A percentile compares a stretch with the other conserved stretches of the same genome.
Conservation (phyloP, 1,139 yeast genomes). For the Yamadazyma jaroonii region DNA sequence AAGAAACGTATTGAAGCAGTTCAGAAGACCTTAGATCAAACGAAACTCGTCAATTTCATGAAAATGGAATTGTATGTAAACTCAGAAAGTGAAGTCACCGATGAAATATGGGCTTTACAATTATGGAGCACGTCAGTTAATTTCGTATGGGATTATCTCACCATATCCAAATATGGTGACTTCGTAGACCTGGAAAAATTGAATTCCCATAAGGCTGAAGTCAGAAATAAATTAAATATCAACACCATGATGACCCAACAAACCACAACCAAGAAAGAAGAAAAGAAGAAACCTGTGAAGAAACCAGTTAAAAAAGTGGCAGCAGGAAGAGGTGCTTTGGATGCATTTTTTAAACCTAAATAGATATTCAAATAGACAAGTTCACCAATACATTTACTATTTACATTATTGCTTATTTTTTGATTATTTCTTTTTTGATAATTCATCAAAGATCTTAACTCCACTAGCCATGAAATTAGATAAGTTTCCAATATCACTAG, state of each 20-base stretch:
- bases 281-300: conserved; percentile 15
- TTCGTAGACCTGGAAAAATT: conserved; percentile 23
- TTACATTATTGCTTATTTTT: neutral
- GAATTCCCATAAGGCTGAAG: conserved; percentile 24
- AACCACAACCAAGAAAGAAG: conserved; percentile 16
- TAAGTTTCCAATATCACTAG: conserved; percentile 73
- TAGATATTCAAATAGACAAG: neutral
- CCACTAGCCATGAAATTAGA: conserved; percentile 78
- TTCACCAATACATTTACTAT: conserved; percentile 1
- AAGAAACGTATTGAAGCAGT: conserved; percentile 22
- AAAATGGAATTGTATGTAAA: conserved; percentile 30
- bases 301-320: conserved; percentile 37
- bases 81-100: conserved; percentile 22
- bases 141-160: conserved; percentile 11
- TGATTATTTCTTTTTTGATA: conserved; percentile 17
- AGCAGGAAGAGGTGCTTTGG: conserved; percentile 60
- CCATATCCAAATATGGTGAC: conserved; percentile 3
- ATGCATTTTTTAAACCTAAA: conserved; percentile 50
- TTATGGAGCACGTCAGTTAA: conserved; percentile 10
- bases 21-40: conserved; percentile 13
- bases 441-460: conserved; percentile 63
- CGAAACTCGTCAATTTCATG: conserved; percentile 29
- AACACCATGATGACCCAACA: conserved; percentile 30
- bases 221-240: conserved; percentile 25
- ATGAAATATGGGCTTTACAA: conserved; percentile 23